These are phyloP conservation scores for Xylaria polymorpha DNA, from an alignment of 2,329 filamentous ascomycete genomes.

Conservation along the genomic window DNA sequence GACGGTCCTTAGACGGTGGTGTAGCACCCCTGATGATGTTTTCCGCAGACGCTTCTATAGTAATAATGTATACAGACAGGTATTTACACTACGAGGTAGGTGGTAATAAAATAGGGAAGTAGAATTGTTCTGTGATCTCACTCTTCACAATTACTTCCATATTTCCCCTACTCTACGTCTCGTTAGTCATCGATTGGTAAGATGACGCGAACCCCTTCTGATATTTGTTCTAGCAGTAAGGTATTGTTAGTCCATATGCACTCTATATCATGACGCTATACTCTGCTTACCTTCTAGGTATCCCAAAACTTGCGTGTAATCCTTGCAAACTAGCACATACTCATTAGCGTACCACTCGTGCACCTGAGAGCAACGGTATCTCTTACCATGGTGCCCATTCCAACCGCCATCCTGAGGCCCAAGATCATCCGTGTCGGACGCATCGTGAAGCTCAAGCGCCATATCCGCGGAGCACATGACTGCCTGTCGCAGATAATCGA, in stretches of 20 bases:
- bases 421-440: conserved; percentile 40
- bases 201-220: neutral
- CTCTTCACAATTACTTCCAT: neutral
- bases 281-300: conserved; percentile 41
- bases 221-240: neutral
- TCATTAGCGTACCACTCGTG: conserved; percentile 6
- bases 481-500: conserved; percentile 46
- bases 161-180: neutral
- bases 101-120: neutral
- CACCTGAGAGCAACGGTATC: neutral
- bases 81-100: neutral
- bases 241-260: neutral
- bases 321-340: conserved; percentile 41
- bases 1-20: no score
- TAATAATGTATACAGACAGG: neutral
- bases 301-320: conserved; percentile 35
- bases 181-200: neutral
- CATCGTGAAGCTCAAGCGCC: conserved; percentile 44
- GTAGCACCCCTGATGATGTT: no score
- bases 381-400: conserved; percentile 21
- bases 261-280: neutral
- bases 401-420: neutral
- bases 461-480: conserved; percentile 42
- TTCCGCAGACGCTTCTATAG: no score
- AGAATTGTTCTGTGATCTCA: no score